These are phyloP conservation scores for Fusarium veterinarium DNA, from an alignment of 2,329 filamentous ascomycete genomes.

Conservation along the genomic window DNA sequence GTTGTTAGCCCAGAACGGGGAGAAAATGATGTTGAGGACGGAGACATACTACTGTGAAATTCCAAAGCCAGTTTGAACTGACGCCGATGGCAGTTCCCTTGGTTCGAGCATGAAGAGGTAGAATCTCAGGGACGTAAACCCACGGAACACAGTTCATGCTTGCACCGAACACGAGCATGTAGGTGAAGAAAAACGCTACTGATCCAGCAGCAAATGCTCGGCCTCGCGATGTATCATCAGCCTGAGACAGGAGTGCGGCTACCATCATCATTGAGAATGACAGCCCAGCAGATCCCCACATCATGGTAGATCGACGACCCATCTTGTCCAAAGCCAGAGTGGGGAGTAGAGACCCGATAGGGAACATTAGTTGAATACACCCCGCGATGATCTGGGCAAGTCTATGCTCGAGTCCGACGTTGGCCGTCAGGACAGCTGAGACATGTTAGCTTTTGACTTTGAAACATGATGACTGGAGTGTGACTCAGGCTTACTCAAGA, in stretches of 20 bases:
- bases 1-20: too few relatives aligned
- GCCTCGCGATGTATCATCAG: constrained; percentile 16
- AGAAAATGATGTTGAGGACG: constrained; percentile 36
- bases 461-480: too few relatives aligned
- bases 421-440: constrained; percentile 43
- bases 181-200: constrained; percentile 33
- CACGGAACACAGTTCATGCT: constrained; percentile 42
- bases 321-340: constrained; percentile 51
- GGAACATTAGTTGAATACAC: constrained; percentile 53
- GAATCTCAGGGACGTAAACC: constrained; percentile 40
- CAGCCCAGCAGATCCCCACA: constrained; percentile 51
- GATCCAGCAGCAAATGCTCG: constrained; percentile 29
- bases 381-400: constrained; percentile 51
- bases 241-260: constrained; percentile 31
- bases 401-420: constrained; percentile 44
- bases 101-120: constrained; percentile 32
- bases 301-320: constrained; percentile 57
- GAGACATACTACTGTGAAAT: constrained; percentile 1
- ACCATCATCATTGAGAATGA: constrained; percentile 42
- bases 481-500: constrained; percentile 39
- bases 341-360: constrained; percentile 51
- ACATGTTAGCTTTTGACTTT: background rate
- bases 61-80: constrained; percentile 23
- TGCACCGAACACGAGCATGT: constrained; percentile 36
- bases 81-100: constrained; percentile 40